A percentile compares a stretch with the other conserved stretches of the same genome.
Evolutionary conservation across 1,284 basidiomycete genomes (phyloP).

Genomic region (Thecaphora frezii): DNA sequence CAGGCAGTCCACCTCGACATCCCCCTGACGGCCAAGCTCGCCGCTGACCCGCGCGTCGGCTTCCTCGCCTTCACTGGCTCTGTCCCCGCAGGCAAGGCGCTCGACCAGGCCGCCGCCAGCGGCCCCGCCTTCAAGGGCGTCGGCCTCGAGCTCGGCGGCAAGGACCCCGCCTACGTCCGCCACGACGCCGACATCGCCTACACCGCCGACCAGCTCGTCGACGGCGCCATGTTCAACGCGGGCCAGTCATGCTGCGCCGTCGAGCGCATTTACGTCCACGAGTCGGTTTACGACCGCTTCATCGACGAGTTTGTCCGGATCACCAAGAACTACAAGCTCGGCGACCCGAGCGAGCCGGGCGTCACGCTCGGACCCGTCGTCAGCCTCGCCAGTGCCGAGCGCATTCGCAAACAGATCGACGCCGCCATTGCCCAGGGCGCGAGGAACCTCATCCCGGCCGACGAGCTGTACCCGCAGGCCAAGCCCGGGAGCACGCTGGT

Average conservation of each 20-base stretch:
- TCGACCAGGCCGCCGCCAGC: conserved; percentile 67
- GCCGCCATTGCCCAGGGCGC: conserved; percentile 65
- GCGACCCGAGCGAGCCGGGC: conserved; percentile 74
- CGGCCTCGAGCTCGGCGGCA: conserved; percentile 80
- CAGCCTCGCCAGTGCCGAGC: conserved; percentile 76
- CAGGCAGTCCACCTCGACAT: conserved; percentile 80
- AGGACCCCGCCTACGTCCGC: conserved; percentile 91
- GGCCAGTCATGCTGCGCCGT: conserved; percentile 88
- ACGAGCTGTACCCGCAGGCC: conserved; percentile 71
- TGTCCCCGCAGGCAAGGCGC: conserved; percentile 68
- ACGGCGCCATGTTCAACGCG: conserved; percentile 94
- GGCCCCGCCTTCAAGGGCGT: conserved; percentile 72
- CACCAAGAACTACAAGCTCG: conserved; percentile 79
- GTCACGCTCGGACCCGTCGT: conserved; percentile 89
- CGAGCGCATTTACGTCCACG: conserved; percentile 91
- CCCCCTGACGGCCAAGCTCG: conserved; percentile 67
- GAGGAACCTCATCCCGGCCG: conserved; percentile 15
- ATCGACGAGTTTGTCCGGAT: conserved; percentile 73
- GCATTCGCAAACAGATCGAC: conserved; percentile 79
- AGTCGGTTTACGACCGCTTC: conserved; percentile 77
- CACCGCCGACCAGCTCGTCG: conserved; percentile 81
- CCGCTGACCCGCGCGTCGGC: conserved; percentile 71
- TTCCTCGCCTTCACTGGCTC: conserved; percentile 91
- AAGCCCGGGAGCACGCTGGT: conserved; percentile 75
- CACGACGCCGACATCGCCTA: conserved; percentile 79